These are phyloP conservation scores for Ophiostoma sp. DNA, from an alignment of 2,329 filamentous ascomycete genomes.

Conservation along the genomic window DNA sequence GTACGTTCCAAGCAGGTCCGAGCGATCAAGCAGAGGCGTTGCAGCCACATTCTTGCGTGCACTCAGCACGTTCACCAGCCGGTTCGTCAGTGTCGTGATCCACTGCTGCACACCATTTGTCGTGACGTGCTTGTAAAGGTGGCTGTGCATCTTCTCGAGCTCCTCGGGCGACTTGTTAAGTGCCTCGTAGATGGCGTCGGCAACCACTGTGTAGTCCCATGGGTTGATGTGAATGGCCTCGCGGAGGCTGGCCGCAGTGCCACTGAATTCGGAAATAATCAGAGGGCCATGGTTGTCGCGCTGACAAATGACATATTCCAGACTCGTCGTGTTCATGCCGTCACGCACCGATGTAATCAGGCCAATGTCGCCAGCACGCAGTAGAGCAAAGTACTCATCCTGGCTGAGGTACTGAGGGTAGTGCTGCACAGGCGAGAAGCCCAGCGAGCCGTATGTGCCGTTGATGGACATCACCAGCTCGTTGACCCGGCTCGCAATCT, in stretches of 20 bases:
- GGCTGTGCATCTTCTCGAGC: slow-evolving; percentile 63
- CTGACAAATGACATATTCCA: slow-evolving; percentile 93
- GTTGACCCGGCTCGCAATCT: slow-evolving; percentile 81
- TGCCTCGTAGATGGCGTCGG: slow-evolving; percentile 74
- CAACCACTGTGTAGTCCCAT: slow-evolving; percentile 83
- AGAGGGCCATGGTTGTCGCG: slow-evolving; percentile 79
- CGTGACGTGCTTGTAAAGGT: slow-evolving; percentile 77
- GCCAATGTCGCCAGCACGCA: slow-evolving; percentile 83
- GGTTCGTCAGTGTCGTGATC: slow-evolving; percentile 73
- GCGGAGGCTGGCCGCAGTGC: slow-evolving; percentile 77
- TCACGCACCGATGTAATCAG: slow-evolving; percentile 93
- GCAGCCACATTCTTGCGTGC: slow-evolving; percentile 68
- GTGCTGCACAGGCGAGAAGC: slow-evolving; percentile 87
- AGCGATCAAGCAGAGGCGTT: slow-evolving; percentile 76
- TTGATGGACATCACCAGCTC: slow-evolving; percentile 90
- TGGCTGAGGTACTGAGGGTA: slow-evolving; percentile 88
- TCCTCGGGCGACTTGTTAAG: slow-evolving; percentile 67
- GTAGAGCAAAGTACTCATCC: slow-evolving; percentile 90
- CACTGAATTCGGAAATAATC: slow-evolving; percentile 94
- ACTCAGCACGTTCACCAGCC: slow-evolving; percentile 72
- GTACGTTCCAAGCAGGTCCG: slow-evolving; percentile 68
- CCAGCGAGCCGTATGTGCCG: slow-evolving; percentile 78
- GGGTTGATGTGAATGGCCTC: slow-evolving; percentile 95
- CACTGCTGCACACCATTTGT: slow-evolving; percentile 81
- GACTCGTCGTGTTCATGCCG: slow-evolving; percentile 94